Evolutionary conservation across 306 rosid species (phyloP), one percentile per base, ranked within the genome.

Genomic region (Rosa persica): DNA sequence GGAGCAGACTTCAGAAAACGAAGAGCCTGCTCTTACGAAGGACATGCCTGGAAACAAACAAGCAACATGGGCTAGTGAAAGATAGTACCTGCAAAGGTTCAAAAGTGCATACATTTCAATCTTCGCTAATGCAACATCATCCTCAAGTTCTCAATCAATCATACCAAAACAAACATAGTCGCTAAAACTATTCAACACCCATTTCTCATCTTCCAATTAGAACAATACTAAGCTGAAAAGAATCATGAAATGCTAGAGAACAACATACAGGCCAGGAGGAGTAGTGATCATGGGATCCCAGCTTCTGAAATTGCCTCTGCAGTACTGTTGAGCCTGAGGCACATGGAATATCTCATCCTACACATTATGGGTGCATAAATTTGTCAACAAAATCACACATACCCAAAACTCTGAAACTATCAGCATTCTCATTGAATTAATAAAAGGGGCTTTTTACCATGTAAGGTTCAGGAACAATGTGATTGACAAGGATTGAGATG

Each of bases 211-310:
- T 34, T 6, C 54, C 46, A 78, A 15, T 13, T 8, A 49, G 22
- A 73, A 51, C 10, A 52, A n/a, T 67, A 38, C 22, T 9, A 27
- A 39, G 48, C 1, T 30, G 9, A 27, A 70, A 65, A 68, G 44
- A 81, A 72, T 57, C 39, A 16, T 61, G 80, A 22, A 67, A 40
- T 57, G 52, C 40, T 15, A 48, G 74, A 85, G 62, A 22, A 55
- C 27, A 40, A 85, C 93, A 70, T 90, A 95, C 98, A 95, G 80
- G 90, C 97, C 98, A 80, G 98, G 98, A 80, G 99, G 97, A 34
- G 96, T 96, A 49, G 99, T 91, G 68, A 93, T 93, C 98, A 90
- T 93, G 67, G 98, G 99, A 76, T 96, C 98, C 99, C 99, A 93
- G 79, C 97, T 91, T 78, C 93, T 55, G 85, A 96, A 93, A 77